These are phyloP conservation scores for Candida adriatica DNA, from an alignment of 805 yeast species.

Conservation along the genomic window DNA sequence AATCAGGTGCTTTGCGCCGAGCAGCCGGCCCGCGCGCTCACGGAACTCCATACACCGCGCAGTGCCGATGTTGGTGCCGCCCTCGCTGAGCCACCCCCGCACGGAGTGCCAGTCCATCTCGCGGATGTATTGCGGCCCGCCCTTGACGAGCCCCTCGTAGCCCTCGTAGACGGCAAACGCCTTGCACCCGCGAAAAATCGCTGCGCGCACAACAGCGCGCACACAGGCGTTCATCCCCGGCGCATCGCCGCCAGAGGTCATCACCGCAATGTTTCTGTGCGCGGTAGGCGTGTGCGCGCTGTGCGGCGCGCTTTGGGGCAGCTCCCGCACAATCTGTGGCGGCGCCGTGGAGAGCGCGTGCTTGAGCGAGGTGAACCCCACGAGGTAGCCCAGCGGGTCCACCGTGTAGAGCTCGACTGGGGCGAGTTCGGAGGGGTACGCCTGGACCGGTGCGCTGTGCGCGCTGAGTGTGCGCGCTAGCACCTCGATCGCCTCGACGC, in stretches of 20 bases:
- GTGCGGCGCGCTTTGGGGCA: background rate
- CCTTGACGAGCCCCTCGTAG: slow-evolving; percentile 85
- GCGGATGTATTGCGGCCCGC: slow-evolving; percentile 52
- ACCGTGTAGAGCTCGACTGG: slow-evolving; percentile 71
- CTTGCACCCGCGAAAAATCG: slow-evolving; percentile 81
- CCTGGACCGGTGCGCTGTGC: slow-evolving; percentile 37
- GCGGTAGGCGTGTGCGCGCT: slow-evolving; percentile 1
- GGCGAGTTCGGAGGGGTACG: slow-evolving; percentile 62
- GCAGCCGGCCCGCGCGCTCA: slow-evolving; percentile 77
- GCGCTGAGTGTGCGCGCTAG: slow-evolving; percentile 23
- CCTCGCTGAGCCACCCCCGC: slow-evolving; percentile 85
- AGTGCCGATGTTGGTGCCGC: slow-evolving; percentile 96
- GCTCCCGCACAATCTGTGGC: slow-evolving; percentile 20
- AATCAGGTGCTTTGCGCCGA: slow-evolving; percentile 80
- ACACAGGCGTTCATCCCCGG: slow-evolving; percentile 98
- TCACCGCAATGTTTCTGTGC: slow-evolving; percentile 65
- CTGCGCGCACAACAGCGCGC: slow-evolving; percentile 90
- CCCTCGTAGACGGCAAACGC: slow-evolving; percentile 92
- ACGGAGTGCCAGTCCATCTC: slow-evolving; percentile 92
- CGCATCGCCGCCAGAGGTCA: slow-evolving; percentile 98
- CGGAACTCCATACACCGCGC: slow-evolving; percentile 86
- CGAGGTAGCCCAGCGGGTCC: slow-evolving; percentile 78
- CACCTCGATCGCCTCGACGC: slow-evolving; percentile 23
- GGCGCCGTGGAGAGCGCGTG: slow-evolving; percentile 52
- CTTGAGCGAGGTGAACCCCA: slow-evolving; percentile 66